Evolutionary conservation across 1,139 yeast genomes (phyloP), one percentile per base, ranked within the genome.

Genomic region (Taiozyma sp.): DNA sequence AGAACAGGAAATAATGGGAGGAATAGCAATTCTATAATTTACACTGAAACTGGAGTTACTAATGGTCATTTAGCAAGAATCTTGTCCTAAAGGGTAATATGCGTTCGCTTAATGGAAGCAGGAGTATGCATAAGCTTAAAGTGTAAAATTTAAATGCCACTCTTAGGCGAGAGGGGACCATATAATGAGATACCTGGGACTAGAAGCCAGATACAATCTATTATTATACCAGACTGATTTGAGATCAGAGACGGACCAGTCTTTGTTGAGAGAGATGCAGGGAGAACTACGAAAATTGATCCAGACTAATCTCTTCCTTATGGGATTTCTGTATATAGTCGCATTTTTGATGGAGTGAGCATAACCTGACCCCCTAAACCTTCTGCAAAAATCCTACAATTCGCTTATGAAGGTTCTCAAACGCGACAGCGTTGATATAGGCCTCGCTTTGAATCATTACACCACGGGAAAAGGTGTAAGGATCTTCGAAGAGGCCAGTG

Each of bases 391-490:
- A 54, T 54, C 57, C 59, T 54, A 54, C 57, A 53, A 49, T 52
- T 44, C 46, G 47, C 53, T 51, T 48, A 45, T 40, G 41, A 38
- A 19, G 40, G 51, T 48, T 51, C 53, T 42, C 51, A 46, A 46
- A 52, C 54, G 28, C 27, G 45, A 32, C 28, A 23, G 29, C n/a
- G 23, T 45, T 45, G 30, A 16, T 62, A 46, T 62, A 51, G 64
- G 64, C 65, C 57, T 62, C 64, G 61, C 63, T 62, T 62, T 62
- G 65, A 62, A 61, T 61, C 64, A 51, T 51, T 60, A 58, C 49
- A 53, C 59, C 63, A 62, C 62, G 54, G 64, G 52, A 52, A 54
- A 51, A 55, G 60, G 54, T 49, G 48, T 54, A 61, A 54, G 56
- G 57, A 61, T 61, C 65, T 62, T 62, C 65, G 65, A 62, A 60